phyloP scores from a whole-genome alignment of 1,139 yeast species.

The Starmera stellimalicola region DNA sequence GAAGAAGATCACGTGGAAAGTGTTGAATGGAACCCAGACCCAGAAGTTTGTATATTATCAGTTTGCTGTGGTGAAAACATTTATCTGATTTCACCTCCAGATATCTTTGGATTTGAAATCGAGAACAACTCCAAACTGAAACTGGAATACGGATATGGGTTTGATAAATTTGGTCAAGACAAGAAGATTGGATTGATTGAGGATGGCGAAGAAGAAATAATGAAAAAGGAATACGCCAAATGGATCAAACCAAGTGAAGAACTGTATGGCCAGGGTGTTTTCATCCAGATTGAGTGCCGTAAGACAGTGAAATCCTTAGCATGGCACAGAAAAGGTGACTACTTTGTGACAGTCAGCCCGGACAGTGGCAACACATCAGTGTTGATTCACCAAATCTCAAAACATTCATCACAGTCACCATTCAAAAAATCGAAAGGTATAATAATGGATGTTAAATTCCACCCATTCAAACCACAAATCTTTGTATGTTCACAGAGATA shows the following conservation, averaged over 20 bases:
- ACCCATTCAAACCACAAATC: conserved; percentile 90
- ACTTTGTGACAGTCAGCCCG: conserved; percentile 89
- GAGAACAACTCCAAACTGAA: conserved; percentile 74
- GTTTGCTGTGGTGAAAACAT: conserved; percentile 77
- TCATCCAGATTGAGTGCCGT: conserved; percentile 60
- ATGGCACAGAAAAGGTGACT: conserved; percentile 98
- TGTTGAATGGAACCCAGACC: conserved; percentile 86
- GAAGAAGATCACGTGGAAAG: conserved; percentile 65
- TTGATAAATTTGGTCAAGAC: conserved; percentile 61
- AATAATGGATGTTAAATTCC: conserved; percentile 93
- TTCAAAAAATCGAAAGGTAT: conserved; percentile 90
- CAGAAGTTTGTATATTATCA: conserved; percentile 65
- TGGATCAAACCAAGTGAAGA: conserved; percentile 75
- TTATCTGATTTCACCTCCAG: conserved; percentile 67
- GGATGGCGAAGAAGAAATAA: conserved; percentile 26
- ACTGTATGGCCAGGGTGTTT: conserved; percentile 60
- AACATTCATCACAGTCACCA: conserved; percentile 96
- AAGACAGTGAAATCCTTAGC: conserved; percentile 73
- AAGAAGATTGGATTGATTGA: conserved; percentile 26
- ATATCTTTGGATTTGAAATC: conserved; percentile 78
- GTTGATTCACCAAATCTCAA: conserved; percentile 86
- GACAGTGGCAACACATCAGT: conserved; percentile 85
- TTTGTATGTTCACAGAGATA: conserved; percentile 93
- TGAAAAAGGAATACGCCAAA: conserved; percentile 52
- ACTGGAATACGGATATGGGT: conserved; percentile 91